Percentiles rank a stretch among this genome's conserved stretches.
These are phyloP conservation scores for Colletotrichum sp. DNA, from an alignment of 2,329 filamentous ascomycete species.

Conservation along the genomic window DNA sequence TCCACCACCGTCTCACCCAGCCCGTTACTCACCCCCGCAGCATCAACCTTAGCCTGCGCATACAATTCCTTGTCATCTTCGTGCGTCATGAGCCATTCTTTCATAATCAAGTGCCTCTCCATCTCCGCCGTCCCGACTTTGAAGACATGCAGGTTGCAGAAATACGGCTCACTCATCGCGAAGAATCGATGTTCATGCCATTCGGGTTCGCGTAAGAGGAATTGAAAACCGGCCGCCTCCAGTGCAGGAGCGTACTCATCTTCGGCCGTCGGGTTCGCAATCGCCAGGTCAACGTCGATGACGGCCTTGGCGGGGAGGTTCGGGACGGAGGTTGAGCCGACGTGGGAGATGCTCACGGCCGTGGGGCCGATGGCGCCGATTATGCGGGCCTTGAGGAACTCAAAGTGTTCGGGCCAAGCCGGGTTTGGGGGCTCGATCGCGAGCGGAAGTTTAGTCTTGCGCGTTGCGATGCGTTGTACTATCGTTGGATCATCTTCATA, in stretches of 20 bases:
- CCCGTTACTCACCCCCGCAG: conserved; percentile 31
- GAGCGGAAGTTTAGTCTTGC: conserved; percentile 26
- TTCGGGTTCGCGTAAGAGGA: conserved; percentile 47
- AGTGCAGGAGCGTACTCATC: conserved; percentile 45
- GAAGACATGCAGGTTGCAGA: conserved; percentile 55
- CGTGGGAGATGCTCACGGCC: conserved; percentile 44
- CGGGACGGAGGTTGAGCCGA: conserved; percentile 57
- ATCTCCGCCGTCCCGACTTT: conserved; percentile 46
- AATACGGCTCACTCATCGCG: conserved; percentile 34
- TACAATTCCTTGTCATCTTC: conserved; percentile 45
- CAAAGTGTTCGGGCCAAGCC: conserved; percentile 39
- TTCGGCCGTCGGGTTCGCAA: conserved; percentile 45
- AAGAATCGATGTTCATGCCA: conserved; percentile 58
- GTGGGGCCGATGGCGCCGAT: conserved; percentile 37
- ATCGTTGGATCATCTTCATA: conserved; percentile 24
- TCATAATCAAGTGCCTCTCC: conserved; percentile 47
- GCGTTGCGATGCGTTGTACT: conserved; percentile 29
- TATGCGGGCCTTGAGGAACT: conserved; percentile 36
- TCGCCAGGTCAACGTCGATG: conserved; percentile 57
- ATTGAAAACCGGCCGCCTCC: conserved; percentile 48
- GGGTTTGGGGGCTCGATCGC: conserved; percentile 41
- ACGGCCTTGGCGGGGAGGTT: conserved; percentile 54
- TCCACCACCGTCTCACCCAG: conserved; percentile 36
- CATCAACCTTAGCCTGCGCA: conserved; percentile 40
- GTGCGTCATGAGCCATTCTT: conserved; percentile 45